Evolutionary conservation across 352 stramenopile genomes (phyloP).

Genomic region (Thalassiosira hispida): DNA sequence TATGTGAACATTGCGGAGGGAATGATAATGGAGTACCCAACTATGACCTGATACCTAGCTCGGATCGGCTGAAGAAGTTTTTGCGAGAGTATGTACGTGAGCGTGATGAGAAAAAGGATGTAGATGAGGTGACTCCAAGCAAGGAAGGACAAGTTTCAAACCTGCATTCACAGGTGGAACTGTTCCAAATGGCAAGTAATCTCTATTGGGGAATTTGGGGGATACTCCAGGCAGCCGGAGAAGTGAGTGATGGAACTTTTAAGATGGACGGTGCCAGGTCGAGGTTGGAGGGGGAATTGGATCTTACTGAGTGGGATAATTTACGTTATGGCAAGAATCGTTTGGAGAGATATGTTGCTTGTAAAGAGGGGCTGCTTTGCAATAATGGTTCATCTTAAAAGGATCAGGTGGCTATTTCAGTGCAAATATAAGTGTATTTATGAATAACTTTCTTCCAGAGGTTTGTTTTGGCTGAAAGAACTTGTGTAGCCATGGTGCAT

Average conservation of each 20-base stretch:
- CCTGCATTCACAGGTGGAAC: conserved; percentile 38
- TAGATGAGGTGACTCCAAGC: background rate
- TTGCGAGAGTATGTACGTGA: conserved; percentile 40
- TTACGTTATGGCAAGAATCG: conserved; percentile 46
- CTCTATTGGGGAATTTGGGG: conserved; percentile 66
- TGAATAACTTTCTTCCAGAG: too few relatives aligned
- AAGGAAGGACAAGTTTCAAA: conserved; percentile 18
- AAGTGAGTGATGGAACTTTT: conserved; percentile 37
- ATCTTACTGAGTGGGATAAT: conserved; percentile 29
- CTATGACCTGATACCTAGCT: conserved; percentile 27
- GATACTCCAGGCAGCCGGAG: conserved; percentile 46
- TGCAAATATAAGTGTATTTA: too few relatives aligned
- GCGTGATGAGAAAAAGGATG: conserved; percentile 4
- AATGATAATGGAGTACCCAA: conserved; percentile 57
- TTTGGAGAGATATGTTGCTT: conserved; percentile 30
- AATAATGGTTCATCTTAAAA: too few relatives aligned
- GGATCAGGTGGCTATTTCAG: too few relatives aligned
- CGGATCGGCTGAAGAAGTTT: conserved; percentile 31
- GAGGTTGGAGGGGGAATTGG: conserved; percentile 13
- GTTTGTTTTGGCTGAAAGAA: too few relatives aligned
- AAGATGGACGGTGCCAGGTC: conserved; percentile 12
- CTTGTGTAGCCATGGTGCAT: too few relatives aligned
- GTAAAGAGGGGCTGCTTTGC: conserved; percentile 8
- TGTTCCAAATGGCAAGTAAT: conserved; percentile 59
- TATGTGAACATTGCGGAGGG: conserved; percentile 59